Conservation (phyloP, 2,329 filamentous ascomycete species). For the Claviceps capensis region DNA sequence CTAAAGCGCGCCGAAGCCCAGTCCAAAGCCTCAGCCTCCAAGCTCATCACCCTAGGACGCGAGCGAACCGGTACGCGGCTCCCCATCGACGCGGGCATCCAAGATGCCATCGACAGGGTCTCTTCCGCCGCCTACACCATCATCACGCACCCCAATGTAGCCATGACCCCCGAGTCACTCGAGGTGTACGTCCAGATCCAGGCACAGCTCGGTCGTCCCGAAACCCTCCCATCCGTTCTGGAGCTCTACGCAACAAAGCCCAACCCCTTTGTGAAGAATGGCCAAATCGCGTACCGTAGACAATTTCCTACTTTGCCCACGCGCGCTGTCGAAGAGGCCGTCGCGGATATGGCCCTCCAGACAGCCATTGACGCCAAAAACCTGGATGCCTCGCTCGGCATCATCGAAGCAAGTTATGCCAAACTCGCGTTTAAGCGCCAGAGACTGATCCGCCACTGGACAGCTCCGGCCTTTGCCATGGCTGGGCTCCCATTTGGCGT, state of each 20-base stretch:
- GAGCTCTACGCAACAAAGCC: slow-evolving; percentile 75
- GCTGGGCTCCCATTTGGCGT: slow-evolving; percentile 52
- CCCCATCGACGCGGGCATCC: slow-evolving; percentile 21
- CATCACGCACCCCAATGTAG: slow-evolving; percentile 59
- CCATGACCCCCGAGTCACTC: slow-evolving; percentile 63
- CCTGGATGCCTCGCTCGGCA: slow-evolving; percentile 61
- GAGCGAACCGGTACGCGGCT: slow-evolving; percentile 20
- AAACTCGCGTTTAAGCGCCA: slow-evolving; percentile 51
- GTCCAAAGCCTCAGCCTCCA: slow-evolving; percentile 35
- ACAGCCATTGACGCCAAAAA: slow-evolving; percentile 69
- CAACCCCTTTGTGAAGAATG: slow-evolving; percentile 46
- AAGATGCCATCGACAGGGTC: slow-evolving; percentile 35
- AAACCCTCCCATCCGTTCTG: slow-evolving; percentile 68
- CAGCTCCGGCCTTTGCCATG: slow-evolving; percentile 43
- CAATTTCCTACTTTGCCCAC: slow-evolving; percentile 55
- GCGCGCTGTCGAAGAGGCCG: slow-evolving; percentile 56
- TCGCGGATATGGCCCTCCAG: slow-evolving; percentile 62
- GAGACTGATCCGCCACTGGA: slow-evolving; percentile 51
- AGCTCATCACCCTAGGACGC: slow-evolving; percentile 33
- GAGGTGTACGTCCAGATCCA: slow-evolving; percentile 65
- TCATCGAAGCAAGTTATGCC: slow-evolving; percentile 57
- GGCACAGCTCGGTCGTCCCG: slow-evolving; percentile 54
- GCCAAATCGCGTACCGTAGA: slow-evolving; percentile 43
- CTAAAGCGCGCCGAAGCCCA: slow-evolving; percentile 24
- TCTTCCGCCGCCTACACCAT: slow-evolving; percentile 54